A percentile compares a stretch with the other conserved stretches of the same genome.
Evolutionary conservation across 1,139 yeast genomes (phyloP).

Genomic region (Kluyveromyces marxianus): DNA sequence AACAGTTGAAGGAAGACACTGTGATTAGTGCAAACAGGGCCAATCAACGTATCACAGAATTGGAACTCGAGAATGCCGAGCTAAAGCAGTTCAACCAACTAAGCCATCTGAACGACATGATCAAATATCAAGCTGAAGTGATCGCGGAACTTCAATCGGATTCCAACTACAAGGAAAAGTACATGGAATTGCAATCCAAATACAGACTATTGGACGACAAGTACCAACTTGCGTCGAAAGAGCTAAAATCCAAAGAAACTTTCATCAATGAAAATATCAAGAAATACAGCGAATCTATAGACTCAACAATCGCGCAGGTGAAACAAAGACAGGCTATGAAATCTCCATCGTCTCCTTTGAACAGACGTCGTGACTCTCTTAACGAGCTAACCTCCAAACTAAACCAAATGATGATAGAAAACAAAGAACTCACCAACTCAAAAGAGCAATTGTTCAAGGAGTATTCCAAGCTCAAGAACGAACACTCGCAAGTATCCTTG

Average conservation of each 20-base stretch:
- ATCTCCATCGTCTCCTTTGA: neutral
- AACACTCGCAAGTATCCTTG: slow-evolving; percentile 17
- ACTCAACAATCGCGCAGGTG: slow-evolving; percentile 9
- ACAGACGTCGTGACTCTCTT: slow-evolving; percentile 17
- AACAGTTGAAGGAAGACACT: slow-evolving; percentile 40
- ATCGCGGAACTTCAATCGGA: slow-evolving; percentile 41
- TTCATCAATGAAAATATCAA: slow-evolving; percentile 14
- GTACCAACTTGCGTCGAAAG: slow-evolving; percentile 32
- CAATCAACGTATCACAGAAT: slow-evolving; percentile 39
- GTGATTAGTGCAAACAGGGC: slow-evolving; percentile 48
- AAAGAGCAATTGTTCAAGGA: slow-evolving; percentile 19
- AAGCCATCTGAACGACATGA: slow-evolving; percentile 45
- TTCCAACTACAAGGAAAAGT: slow-evolving; percentile 40
- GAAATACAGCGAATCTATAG: slow-evolving; percentile 17
- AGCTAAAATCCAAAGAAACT: slow-evolving; percentile 18
- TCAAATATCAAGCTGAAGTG: slow-evolving; percentile 46
- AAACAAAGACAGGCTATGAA: slow-evolving; percentile 13
- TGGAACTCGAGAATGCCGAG: slow-evolving; percentile 39
- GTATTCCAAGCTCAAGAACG: slow-evolving; percentile 17
- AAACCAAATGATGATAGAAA: slow-evolving; percentile 19
- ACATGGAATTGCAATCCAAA: slow-evolving; percentile 42
- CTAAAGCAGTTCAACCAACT: slow-evolving; percentile 20
- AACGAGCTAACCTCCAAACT: slow-evolving; percentile 11
- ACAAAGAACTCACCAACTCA: slow-evolving; percentile 19
- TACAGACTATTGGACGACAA: slow-evolving; percentile 42